Percentiles rank a stretch among this genome's conserved stretches.
These are phyloP conservation scores for Byssochlamys sp. DNA, from an alignment of 2,329 filamentous ascomycete genomes.

Conservation along the genomic window DNA sequence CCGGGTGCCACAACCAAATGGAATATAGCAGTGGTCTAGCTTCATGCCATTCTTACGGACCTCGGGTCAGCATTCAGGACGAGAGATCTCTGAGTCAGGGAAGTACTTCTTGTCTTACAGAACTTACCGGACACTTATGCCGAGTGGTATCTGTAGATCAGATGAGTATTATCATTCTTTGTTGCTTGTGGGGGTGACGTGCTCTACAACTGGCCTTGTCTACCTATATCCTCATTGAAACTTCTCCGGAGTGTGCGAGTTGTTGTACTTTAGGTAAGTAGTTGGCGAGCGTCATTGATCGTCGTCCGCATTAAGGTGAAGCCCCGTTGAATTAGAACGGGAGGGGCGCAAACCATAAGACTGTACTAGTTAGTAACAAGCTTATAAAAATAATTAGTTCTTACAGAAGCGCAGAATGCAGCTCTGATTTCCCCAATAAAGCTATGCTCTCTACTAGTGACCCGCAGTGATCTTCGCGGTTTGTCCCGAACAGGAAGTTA, in stretches of 20 bases:
- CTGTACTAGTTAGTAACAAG: not conserved
- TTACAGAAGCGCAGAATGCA: too few species aligned
- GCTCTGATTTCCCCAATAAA: too few species aligned
- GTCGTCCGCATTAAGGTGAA: not conserved
- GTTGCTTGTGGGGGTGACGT: not conserved
- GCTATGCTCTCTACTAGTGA: too few species aligned
- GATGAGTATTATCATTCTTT: not conserved
- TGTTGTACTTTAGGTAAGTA: too few species aligned
- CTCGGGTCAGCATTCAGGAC: slow-evolving; percentile 17
- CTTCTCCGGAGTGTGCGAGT: not conserved
- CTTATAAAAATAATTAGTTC: too few species aligned
- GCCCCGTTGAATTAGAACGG: not conserved
- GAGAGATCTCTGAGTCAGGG: slow-evolving; percentile 13
- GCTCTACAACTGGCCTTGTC: too few species aligned
- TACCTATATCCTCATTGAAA: slow-evolving; percentile 1
- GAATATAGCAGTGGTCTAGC: slow-evolving; percentile 9
- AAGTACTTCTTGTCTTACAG: slow-evolving; percentile 20
- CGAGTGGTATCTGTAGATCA: not conserved
- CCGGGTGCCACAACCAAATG: slow-evolving; percentile 14
- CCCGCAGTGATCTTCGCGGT: too few species aligned
- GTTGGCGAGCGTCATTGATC: not conserved
- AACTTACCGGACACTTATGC: slow-evolving; percentile 6
- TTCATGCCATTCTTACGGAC: not conserved
- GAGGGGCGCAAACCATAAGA: too few species aligned
- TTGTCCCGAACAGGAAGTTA: too few species aligned